Evolutionary conservation across 257 asterid genomes (phyloP).

Genomic region (Forsythia viridissima): DNA sequence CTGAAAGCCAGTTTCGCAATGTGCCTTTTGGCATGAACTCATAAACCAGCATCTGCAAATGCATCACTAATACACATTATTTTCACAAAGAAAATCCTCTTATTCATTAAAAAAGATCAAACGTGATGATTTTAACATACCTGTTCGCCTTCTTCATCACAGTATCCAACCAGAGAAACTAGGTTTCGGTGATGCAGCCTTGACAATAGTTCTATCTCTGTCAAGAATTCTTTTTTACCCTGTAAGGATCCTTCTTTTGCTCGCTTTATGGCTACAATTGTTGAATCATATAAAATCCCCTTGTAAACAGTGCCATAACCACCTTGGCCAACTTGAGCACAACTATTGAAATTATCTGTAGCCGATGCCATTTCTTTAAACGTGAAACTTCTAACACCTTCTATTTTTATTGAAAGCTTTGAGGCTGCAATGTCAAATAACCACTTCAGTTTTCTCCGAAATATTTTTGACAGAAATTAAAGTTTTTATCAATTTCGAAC

Average conservation of each 20-base stretch:
- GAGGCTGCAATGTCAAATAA: not conserved
- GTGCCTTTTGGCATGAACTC: slow-evolving; percentile 90
- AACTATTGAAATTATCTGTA: slow-evolving; percentile 34
- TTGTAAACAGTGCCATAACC: slow-evolving; percentile 66
- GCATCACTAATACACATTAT: slow-evolving; percentile 16
- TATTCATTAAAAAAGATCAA: not conserved
- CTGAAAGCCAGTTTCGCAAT: slow-evolving; percentile 74
- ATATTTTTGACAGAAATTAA: not conserved
- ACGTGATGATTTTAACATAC: slow-evolving; percentile 27
- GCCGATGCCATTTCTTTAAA: slow-evolving; percentile 46
- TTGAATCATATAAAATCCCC: slow-evolving; percentile 43
- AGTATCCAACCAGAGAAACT: slow-evolving; percentile 62
- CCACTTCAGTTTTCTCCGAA: not conserved
- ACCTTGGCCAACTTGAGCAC: slow-evolving; percentile 59
- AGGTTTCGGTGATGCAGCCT: slow-evolving; percentile 66
- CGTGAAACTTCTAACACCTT: slow-evolving; percentile 52
- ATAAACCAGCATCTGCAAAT: slow-evolving; percentile 69
- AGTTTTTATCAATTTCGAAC: not conserved
- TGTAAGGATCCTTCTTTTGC: slow-evolving; percentile 58
- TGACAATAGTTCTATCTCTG: slow-evolving; percentile 62
- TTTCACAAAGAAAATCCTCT: not conserved
- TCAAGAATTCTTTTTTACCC: slow-evolving; percentile 59
- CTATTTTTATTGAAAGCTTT: slow-evolving; percentile 40
- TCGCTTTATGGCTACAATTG: slow-evolving; percentile 59
- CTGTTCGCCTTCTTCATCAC: slow-evolving; percentile 83